Evolutionary conservation across 1,284 basidiomycete species (phyloP).

Genomic region (Papiliotrema flavescens): DNA sequence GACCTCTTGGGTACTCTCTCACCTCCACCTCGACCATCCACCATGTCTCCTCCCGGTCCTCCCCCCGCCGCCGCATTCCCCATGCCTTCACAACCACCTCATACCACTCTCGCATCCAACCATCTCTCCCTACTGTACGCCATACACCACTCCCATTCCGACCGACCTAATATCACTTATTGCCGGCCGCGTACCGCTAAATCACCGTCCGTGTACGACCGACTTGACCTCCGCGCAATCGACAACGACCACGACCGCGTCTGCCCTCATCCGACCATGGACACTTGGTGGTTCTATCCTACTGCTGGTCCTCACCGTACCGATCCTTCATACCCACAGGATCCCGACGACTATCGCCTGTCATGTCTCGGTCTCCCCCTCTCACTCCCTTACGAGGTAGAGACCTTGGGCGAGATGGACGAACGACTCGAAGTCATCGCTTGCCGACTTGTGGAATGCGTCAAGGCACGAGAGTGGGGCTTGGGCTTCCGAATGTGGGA

Average conservation of each 20-base stretch:
- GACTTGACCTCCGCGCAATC: background rate
- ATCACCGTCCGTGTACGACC: background rate
- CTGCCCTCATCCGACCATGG: conserved; percentile 6
- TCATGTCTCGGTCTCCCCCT: conserved; percentile 43
- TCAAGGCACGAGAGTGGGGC: conserved; percentile 76
- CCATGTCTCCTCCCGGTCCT: background rate
- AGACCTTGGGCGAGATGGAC: conserved; percentile 76
- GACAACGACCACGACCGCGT: background rate
- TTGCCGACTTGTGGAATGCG: conserved; percentile 61
- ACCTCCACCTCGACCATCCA: conserved; percentile 16
- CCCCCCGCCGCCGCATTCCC: background rate
- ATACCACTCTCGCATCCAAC: background rate
- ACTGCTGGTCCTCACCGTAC: background rate
- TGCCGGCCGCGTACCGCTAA: background rate
- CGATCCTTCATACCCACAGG: background rate
- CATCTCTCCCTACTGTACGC: background rate
- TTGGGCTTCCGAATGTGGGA: conserved; percentile 74
- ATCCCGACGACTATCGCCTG: conserved; percentile 40
- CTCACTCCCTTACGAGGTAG: conserved; percentile 72
- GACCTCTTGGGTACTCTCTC: conserved; percentile 16
- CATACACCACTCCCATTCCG: background rate
- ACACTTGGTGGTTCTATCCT: conserved; percentile 12
- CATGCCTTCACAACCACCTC: background rate
- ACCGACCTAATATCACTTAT: background rate
- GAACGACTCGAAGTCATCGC: conserved; percentile 73